Conservation (phyloP, 495 filamentous ascomycete genomes). For the Penicillium soppii region DNA sequence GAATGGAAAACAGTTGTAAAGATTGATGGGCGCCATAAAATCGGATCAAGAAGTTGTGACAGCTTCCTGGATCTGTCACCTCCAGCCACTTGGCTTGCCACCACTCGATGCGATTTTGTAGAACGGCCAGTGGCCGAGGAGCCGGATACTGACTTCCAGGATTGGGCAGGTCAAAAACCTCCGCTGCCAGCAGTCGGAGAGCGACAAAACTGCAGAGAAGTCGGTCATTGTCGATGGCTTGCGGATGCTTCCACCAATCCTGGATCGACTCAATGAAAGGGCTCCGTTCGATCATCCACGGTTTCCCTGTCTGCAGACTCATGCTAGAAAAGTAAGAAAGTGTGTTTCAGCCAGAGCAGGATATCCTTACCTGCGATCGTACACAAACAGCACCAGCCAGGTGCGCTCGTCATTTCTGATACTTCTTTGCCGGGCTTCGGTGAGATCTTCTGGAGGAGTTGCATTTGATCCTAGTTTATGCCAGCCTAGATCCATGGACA, state of each 20-base stretch:
- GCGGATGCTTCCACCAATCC: conserved; percentile 12
- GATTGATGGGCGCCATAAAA: conserved; percentile 24
- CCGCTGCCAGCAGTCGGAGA: conserved; percentile 19
- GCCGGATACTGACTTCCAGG: neutral
- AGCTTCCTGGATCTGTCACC: conserved; percentile 5
- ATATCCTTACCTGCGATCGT: conserved; percentile 20
- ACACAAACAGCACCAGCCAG: conserved; percentile 26
- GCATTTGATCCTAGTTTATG: conserved; percentile 11
- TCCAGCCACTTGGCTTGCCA: conserved; percentile 20
- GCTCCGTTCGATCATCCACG: conserved; percentile 27
- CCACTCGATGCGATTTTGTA: conserved; percentile 6
- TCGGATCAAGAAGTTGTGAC: conserved; percentile 18
- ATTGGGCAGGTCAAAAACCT: conserved; percentile 11
- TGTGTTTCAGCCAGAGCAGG: neutral
- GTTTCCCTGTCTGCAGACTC: conserved; percentile 23
- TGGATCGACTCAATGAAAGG: conserved; percentile 16
- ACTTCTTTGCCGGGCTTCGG: conserved; percentile 9
- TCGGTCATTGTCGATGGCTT: conserved; percentile 11
- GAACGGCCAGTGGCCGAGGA: neutral
- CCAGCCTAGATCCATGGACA: conserved; percentile 24
- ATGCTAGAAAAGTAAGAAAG: conserved; percentile 6
- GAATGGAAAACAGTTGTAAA: conserved; percentile 20
- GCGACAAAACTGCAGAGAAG: conserved; percentile 20
- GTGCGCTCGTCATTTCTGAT: conserved; percentile 20
- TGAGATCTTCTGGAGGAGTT: neutral